phyloP scores from a whole-genome alignment of 805 yeast genomes.

The Ogataea trehalophila region DNA sequence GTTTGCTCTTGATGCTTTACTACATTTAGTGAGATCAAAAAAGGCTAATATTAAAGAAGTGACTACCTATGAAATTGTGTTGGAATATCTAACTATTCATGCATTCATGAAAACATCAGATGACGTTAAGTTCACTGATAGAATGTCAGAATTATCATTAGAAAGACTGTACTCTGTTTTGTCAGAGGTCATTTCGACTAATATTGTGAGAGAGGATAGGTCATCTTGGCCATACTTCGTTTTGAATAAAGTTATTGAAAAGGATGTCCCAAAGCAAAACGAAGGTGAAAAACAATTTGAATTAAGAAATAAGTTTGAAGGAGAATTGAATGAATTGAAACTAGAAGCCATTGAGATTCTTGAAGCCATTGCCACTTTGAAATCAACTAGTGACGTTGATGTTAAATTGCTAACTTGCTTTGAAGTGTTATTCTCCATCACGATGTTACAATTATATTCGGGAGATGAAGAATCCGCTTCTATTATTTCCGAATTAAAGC shows the following conservation, averaged over 20 bases:
- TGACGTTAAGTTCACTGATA: slow-evolving; percentile 18
- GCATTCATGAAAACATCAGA: slow-evolving; percentile 16
- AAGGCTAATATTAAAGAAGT: slow-evolving; percentile 9
- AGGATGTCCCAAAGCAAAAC: slow-evolving; percentile 6
- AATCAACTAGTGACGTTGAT: slow-evolving; percentile 25
- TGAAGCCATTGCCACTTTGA: slow-evolving; percentile 35
- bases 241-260: slow-evolving; percentile 25
- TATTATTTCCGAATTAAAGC: slow-evolving; percentile 66
- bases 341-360: slow-evolving; percentile 46
- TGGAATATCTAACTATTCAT: slow-evolving; percentile 24
- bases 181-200: slow-evolving; percentile 29
- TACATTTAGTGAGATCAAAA: slow-evolving; percentile 28
- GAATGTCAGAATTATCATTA: slow-evolving; percentile 40
- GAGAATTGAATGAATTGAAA: slow-evolving; percentile 45
- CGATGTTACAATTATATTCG: slow-evolving; percentile 67
- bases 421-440: slow-evolving; percentile 73
- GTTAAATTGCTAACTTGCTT: slow-evolving; percentile 41
- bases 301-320: slow-evolving; percentile 45
- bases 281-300: slow-evolving; percentile 17
- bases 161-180: slow-evolving; percentile 69
- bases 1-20: slow-evolving; percentile 24
- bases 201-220: slow-evolving; percentile 32
- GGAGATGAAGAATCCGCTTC: slow-evolving; percentile 76
- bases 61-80: slow-evolving; percentile 6
- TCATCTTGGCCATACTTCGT: slow-evolving; percentile 61